Percentiles rank a stretch among this genome's conserved stretches.
Conservation (phyloP, 768 basidiomycete species). For the Amanita brunnescens region DNA sequence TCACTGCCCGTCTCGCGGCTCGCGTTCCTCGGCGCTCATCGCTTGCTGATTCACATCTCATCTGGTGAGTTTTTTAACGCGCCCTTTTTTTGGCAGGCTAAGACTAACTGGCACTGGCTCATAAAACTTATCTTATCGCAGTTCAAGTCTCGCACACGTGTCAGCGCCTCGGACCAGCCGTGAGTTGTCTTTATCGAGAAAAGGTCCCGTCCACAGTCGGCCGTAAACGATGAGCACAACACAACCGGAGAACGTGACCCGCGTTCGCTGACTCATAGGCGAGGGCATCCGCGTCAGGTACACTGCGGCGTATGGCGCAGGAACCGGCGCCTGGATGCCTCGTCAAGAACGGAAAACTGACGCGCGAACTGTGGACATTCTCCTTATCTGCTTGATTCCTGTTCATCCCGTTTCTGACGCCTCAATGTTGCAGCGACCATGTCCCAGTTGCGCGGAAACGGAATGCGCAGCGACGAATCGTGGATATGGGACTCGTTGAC, state of each 20-base stretch:
- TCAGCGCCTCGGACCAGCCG: no score
- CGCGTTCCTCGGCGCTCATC: no score
- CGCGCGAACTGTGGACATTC: not conserved
- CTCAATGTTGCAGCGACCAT: not conserved
- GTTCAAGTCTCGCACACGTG: no score
- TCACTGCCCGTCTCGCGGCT: no score
- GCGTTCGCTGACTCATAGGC: slow-evolving; percentile 31
- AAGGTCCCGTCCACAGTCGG: not conserved
- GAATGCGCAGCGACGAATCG: no score
- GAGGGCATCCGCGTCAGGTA: slow-evolving; percentile 30
- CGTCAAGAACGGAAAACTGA: slow-evolving; percentile 61
- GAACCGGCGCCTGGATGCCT: slow-evolving; percentile 31
- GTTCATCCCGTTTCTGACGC: not conserved
- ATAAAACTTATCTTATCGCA: no score
- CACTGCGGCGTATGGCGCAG: slow-evolving; percentile 26
- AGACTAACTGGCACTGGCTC: no score
- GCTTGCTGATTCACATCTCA: no score
- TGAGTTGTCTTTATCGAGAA: no score
- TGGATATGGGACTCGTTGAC: no score
- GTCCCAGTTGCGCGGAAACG: not conserved
- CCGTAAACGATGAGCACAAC: slow-evolving; percentile 30
- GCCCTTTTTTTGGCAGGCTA: no score
- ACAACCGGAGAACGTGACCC: slow-evolving; percentile 26
- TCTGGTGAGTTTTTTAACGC: not conserved
- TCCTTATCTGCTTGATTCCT: not conserved